These are phyloP conservation scores for Allium cepa DNA, from an alignment of 106 monocot genomes.

Conservation along the genomic window DNA sequence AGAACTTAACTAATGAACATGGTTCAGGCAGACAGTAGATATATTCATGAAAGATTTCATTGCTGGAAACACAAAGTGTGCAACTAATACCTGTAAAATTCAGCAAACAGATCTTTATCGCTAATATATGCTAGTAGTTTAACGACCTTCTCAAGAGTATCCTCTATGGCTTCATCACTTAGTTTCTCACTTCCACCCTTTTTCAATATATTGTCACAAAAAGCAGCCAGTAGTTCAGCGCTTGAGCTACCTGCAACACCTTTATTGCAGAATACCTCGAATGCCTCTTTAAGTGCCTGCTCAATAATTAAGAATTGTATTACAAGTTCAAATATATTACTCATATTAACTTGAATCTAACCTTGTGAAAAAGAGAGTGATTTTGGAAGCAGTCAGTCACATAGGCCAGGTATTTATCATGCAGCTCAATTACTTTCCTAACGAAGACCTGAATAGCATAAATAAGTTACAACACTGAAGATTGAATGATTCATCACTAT, in stretches of 20 bases:
- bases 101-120: slow-evolving; percentile 67
- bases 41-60: neutral
- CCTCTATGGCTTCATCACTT: slow-evolving; percentile 71
- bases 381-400: slow-evolving; percentile 65
- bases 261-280: slow-evolving; percentile 73
- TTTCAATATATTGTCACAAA: slow-evolving; percentile 65
- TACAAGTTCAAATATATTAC: neutral
- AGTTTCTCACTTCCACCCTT: slow-evolving; percentile 71
- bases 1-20: neutral
- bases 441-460: slow-evolving; percentile 42
- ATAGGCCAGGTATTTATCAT: slow-evolving; percentile 66
- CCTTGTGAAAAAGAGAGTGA: slow-evolving; percentile 73
- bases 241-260: slow-evolving; percentile 61
- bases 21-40: neutral
- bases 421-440: slow-evolving; percentile 67
- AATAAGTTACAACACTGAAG: neutral
- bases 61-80: neutral
- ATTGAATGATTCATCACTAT: too few species aligned
- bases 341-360: slow-evolving; percentile 1
- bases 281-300: slow-evolving; percentile 67
- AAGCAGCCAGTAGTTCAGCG: slow-evolving; percentile 61
- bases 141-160: slow-evolving; percentile 65
- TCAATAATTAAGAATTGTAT: neutral
- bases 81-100: slow-evolving; percentile 40
- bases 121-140: slow-evolving; percentile 55